A percentile compares a stretch with the other conserved stretches of the same genome.
Evolutionary conservation across 1,139 yeast genomes (phyloP).

Genomic region (Debaryomyces nepalensis): DNA sequence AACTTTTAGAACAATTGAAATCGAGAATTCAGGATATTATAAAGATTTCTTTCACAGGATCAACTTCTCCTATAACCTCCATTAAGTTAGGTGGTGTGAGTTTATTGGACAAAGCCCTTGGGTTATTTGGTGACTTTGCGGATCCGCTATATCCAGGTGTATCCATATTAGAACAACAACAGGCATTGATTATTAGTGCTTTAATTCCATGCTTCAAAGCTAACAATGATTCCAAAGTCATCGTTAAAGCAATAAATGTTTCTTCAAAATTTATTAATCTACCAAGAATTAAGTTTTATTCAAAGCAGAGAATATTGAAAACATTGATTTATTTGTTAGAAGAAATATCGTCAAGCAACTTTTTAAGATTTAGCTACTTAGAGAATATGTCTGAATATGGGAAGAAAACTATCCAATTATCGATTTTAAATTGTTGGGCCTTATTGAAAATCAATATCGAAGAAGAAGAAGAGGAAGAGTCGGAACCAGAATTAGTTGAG

Average conservation of each 20-base stretch:
- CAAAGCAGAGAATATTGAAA: slow-evolving; percentile 65
- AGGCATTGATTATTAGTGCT: slow-evolving; percentile 92
- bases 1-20: slow-evolving; percentile 48
- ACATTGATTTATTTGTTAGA: slow-evolving; percentile 72
- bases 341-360: slow-evolving; percentile 55
- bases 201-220: slow-evolving; percentile 84
- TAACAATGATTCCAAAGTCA: slow-evolving; percentile 74
- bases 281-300: slow-evolving; percentile 52
- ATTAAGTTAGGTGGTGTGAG: slow-evolving; percentile 70
- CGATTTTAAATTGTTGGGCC: slow-evolving; percentile 91
- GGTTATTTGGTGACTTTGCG: slow-evolving; percentile 58
- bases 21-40: slow-evolving; percentile 70
- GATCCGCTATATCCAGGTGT: slow-evolving; percentile 78
- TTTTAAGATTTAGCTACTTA: slow-evolving; percentile 46
- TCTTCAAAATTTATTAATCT: slow-evolving; percentile 73
- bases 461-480: slow-evolving; percentile 36
- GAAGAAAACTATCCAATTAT: slow-evolving; percentile 65
- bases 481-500: slow-evolving; percentile 39
- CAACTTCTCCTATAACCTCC: slow-evolving; percentile 69
- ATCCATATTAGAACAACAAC: slow-evolving; percentile 85
- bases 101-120: slow-evolving; percentile 52
- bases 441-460: slow-evolving; percentile 59
- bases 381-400: slow-evolving; percentile 56
- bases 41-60: slow-evolving; percentile 81
- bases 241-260: slow-evolving; percentile 77